phyloP scores from a whole-genome alignment of 2,329 filamentous ascomycete genomes.

The Rosellinia necatrix region DNA sequence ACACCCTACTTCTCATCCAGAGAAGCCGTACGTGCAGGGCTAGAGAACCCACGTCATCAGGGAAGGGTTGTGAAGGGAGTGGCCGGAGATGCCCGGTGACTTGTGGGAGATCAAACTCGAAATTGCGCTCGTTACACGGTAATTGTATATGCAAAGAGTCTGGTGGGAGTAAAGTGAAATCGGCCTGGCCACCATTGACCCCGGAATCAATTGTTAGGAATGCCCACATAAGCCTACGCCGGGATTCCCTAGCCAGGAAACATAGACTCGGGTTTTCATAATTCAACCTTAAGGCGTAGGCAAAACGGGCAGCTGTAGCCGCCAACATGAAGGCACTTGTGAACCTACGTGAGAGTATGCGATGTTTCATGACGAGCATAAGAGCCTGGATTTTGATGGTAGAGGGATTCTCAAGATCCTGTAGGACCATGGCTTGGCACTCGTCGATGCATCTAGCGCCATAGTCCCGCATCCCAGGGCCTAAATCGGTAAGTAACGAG shows the following conservation, averaged over 20 bases:
- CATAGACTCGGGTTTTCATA: conserved; percentile 53
- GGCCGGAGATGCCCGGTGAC: conserved; percentile 53
- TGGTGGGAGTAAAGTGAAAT: conserved; percentile 52
- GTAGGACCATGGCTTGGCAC: conserved; percentile 57
- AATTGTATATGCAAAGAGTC: conserved; percentile 52
- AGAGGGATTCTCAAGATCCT: conserved; percentile 59
- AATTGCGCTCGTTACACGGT: conserved; percentile 56
- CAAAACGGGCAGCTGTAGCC: conserved; percentile 51
- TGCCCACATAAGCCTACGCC: conserved; percentile 51
- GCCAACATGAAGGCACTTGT: conserved; percentile 55
- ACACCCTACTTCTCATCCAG: conserved; percentile 58
- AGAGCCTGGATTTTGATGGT: conserved; percentile 58
- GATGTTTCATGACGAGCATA: conserved; percentile 53
- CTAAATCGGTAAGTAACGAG: conserved; percentile 59
- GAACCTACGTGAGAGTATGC: conserved; percentile 51
- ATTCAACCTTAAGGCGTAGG: conserved; percentile 54
- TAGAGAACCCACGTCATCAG: conserved; percentile 60
- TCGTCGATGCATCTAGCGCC: conserved; percentile 60
- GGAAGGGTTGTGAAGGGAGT: conserved; percentile 49
- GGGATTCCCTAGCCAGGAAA: conserved; percentile 42
- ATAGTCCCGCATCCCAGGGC: conserved; percentile 56
- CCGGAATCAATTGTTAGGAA: conserved; percentile 54
- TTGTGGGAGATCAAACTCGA: conserved; percentile 63
- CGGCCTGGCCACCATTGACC: conserved; percentile 51
- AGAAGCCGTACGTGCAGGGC: conserved; percentile 62